Evolutionary conservation across 2,329 filamentous ascomycete genomes (phyloP).

Genomic region (Colletotrichum australisinense): DNA sequence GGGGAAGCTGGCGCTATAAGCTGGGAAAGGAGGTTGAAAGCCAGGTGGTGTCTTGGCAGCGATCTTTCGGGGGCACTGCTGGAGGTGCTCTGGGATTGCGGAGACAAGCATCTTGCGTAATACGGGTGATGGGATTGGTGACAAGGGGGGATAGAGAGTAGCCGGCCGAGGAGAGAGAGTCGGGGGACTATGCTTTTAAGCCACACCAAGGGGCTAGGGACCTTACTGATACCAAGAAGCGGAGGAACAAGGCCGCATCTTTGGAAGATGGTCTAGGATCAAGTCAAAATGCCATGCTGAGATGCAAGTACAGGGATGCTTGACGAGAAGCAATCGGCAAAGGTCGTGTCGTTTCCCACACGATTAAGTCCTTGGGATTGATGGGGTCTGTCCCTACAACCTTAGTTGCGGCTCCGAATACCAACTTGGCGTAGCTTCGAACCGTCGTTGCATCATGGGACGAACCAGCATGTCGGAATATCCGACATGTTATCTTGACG

Average conservation of each 20-base stretch:
- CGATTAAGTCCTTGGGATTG: background rate
- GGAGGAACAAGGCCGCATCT: background rate
- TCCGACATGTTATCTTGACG: background rate
- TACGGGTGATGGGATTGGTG: background rate
- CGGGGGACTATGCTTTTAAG: slow-evolving; percentile 11
- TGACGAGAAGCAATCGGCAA: background rate
- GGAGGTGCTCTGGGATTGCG: slow-evolving; percentile 36
- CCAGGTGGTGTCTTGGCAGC: slow-evolving; percentile 25
- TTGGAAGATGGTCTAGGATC: background rate
- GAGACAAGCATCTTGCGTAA: slow-evolving; percentile 30
- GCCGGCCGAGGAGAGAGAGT: background rate
- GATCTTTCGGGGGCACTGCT: slow-evolving; percentile 30
- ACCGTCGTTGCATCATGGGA: background rate
- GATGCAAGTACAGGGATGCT: background rate
- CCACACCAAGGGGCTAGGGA: background rate
- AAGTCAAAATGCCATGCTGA: background rate
- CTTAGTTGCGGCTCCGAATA: background rate
- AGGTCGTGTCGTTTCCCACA: background rate
- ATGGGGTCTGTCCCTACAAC: background rate
- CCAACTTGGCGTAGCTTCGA: background rate
- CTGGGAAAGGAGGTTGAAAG: slow-evolving; percentile 34
- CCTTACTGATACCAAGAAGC: background rate
- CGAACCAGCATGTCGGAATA: background rate
- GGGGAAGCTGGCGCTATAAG: slow-evolving; percentile 35
- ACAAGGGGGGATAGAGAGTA: background rate